A percentile compares a stretch with the other conserved stretches of the same genome.
phyloP scores from a whole-genome alignment of 2,329 filamentous ascomycete species.

The Diaporthe batatas region DNA sequence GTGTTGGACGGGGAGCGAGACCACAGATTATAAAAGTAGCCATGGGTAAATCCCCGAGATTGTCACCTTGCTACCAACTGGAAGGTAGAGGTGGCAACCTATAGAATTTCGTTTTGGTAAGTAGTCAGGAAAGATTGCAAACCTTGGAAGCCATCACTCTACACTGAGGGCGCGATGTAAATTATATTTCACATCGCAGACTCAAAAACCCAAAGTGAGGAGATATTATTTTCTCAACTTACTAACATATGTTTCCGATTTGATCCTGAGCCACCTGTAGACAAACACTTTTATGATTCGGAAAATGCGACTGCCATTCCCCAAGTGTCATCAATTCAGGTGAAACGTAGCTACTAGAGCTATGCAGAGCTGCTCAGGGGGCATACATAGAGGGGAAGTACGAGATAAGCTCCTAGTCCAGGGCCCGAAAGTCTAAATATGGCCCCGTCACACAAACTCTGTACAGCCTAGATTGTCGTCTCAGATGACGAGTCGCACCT shows the following conservation, averaged over 20 bases:
- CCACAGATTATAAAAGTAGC: no score
- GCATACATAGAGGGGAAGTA: no score
- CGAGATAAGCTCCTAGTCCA: not conserved
- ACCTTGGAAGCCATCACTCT: no score
- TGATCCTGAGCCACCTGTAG: not conserved
- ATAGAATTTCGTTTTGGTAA: no score
- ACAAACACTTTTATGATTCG: not conserved
- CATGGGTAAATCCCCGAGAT: no score
- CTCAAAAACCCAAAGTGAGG: not conserved
- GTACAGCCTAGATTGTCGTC: not conserved
- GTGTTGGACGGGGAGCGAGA: no score
- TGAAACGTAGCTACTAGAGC: no score
- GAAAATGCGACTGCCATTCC: not conserved
- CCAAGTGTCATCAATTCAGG: not conserved
- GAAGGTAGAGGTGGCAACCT: no score
- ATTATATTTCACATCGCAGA: not conserved
- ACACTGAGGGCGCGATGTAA: not conserved
- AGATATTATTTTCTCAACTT: not conserved
- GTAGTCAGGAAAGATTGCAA: not conserved
- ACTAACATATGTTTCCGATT: not conserved
- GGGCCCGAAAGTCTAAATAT: not conserved
- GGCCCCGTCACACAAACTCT: not conserved
- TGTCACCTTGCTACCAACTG: no score
- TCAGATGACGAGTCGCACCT: conserved; percentile 27
- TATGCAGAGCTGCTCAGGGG: no score